Evolutionary conservation across 805 yeast species (phyloP).

Genomic region (Deakozyma indianensis): DNA sequence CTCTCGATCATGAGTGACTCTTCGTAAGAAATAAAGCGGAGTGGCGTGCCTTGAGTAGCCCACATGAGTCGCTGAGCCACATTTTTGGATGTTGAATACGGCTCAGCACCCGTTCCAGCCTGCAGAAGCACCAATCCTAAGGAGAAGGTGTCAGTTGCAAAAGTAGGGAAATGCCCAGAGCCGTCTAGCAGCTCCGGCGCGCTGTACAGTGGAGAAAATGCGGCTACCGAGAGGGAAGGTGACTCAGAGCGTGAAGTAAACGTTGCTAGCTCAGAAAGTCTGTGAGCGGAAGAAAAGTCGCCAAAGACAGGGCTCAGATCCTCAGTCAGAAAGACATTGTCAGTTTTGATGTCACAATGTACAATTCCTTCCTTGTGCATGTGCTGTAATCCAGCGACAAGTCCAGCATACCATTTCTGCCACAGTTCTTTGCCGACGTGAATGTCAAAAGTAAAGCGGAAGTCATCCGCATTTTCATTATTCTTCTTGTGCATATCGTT

Average conservation of each 20-base stretch:
- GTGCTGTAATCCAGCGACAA: constrained; percentile 12
- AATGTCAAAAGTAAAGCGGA: constrained; percentile 7
- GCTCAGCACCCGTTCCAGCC: constrained; percentile 32
- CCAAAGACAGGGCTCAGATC: constrained; percentile 25
- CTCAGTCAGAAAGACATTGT: constrained; percentile 25
- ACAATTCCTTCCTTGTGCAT: constrained; percentile 19
- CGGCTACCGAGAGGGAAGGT: constrained; percentile 18
- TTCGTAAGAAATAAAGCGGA: neutral
- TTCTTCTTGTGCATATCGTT: neutral
- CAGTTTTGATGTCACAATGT: constrained; percentile 36
- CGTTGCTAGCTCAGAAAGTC: constrained; percentile 9
- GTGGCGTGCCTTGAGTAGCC: constrained; percentile 4
- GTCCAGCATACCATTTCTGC: constrained; percentile 15
- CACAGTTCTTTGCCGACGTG: constrained; percentile 13
- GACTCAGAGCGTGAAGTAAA: constrained; percentile 6
- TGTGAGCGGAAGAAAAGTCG: constrained; percentile 32
- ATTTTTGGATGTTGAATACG: constrained; percentile 24
- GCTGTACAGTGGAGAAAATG: constrained; percentile 27
- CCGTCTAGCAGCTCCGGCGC: constrained; percentile 31
- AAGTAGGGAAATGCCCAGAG: constrained; percentile 17
- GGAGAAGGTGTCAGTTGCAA: constrained; percentile 31
- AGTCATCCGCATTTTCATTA: neutral
- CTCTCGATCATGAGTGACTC: neutral
- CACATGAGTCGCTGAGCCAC: constrained; percentile 19
- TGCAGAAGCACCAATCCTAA: constrained; percentile 31